Evolutionary conservation across 352 stramenopile species (phyloP).

Genomic region (Globisporangium cederbergense): DNA sequence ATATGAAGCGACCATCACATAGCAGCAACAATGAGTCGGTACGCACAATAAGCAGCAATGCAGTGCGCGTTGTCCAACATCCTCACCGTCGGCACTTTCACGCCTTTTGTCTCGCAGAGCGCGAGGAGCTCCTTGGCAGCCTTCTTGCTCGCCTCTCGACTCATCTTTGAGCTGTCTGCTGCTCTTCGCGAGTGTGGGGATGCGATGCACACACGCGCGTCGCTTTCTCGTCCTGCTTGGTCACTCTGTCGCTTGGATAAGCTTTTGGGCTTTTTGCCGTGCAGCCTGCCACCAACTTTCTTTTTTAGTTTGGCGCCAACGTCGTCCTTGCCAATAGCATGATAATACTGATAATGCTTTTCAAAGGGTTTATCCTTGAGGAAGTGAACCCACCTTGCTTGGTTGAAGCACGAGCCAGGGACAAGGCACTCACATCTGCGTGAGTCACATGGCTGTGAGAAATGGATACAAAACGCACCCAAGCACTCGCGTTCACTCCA

Average conservation of each 20-base stretch:
- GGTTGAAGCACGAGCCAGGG: neutral
- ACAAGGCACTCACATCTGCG: no score
- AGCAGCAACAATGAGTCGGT: neutral
- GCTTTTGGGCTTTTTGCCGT: neutral
- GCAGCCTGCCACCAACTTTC: neutral
- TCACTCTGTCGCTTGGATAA: neutral
- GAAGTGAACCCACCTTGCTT: no score
- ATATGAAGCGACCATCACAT: neutral
- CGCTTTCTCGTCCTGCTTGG: neutral
- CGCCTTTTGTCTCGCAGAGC: constrained; percentile 69
- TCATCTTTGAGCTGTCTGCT: constrained; percentile 19
- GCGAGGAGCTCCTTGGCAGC: constrained; percentile 78
- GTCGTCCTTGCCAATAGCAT: neutral
- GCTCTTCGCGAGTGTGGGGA: neutral
- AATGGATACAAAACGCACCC: no score
- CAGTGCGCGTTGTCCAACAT: neutral
- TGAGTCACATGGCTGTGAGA: no score
- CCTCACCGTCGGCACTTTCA: constrained; percentile 75
- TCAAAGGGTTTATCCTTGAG: neutral
- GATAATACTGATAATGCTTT: neutral
- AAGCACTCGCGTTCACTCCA: no score
- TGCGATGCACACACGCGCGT: neutral
- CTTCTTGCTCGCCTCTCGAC: constrained; percentile 46
- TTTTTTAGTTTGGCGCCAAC: neutral
- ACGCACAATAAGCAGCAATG: neutral